Evolutionary conservation across 345 rosid genomes (phyloP).

Genomic region (Syzygium grande): DNA sequence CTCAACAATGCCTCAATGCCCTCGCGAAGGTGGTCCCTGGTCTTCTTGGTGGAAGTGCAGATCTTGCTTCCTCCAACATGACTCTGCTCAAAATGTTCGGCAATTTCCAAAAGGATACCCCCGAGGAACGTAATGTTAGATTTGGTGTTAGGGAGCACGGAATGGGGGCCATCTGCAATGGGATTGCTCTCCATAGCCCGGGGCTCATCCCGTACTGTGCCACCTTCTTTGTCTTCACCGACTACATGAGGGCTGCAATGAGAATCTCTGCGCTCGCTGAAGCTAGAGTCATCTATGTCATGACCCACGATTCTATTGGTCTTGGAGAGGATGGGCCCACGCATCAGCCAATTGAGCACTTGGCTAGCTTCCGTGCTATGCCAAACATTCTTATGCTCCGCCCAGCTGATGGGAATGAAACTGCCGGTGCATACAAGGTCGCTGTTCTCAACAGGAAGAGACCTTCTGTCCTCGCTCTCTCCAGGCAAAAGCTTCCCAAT

Average conservation of each 20-base stretch:
- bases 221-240: slow-evolving; percentile 97
- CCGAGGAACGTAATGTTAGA: slow-evolving; percentile 86
- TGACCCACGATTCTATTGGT: slow-evolving; percentile 98
- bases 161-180: slow-evolving; percentile 93
- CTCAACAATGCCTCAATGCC: slow-evolving; percentile 85
- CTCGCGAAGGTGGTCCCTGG: slow-evolving; percentile 82
- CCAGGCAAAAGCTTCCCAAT: slow-evolving; percentile 84
- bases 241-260: slow-evolving; percentile 97
- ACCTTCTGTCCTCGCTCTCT: slow-evolving; percentile 80
- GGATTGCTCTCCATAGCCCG: slow-evolving; percentile 81
- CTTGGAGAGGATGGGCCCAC: slow-evolving; percentile 99
- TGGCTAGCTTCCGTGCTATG: slow-evolving; percentile 98
- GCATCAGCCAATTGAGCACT: slow-evolving; percentile 90
- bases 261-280: slow-evolving; percentile 73
- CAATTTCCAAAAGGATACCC: slow-evolving; percentile 85
- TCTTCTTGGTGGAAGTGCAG: slow-evolving; percentile 97
- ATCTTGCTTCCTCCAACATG: slow-evolving; percentile 99
- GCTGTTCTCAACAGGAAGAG: slow-evolving; percentile 68
- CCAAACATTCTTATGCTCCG: slow-evolving; percentile 90
- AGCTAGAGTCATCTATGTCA: slow-evolving; percentile 84
- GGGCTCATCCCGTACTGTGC: slow-evolving; percentile 93
- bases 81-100: slow-evolving; percentile 86
- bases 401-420: slow-evolving; percentile 95
- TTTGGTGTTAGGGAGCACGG: slow-evolving; percentile 96
- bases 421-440: slow-evolving; percentile 86